A percentile compares a stretch with the other conserved stretches of the same genome.
These are phyloP conservation scores for Volvariella volvacea DNA, from an alignment of 1,284 basidiomycete species.

Conservation along the genomic window DNA sequence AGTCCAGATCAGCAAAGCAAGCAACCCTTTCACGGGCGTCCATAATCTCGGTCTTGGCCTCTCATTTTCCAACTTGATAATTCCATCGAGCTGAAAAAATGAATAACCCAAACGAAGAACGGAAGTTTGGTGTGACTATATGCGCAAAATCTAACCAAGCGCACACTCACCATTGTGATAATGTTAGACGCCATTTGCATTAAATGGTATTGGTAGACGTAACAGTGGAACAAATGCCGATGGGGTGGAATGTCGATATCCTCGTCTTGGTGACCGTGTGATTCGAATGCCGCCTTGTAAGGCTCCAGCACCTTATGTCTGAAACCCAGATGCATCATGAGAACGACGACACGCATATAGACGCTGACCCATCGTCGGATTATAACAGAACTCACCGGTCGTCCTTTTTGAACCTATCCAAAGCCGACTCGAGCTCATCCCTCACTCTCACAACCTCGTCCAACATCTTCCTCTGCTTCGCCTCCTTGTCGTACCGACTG, in stretches of 20 bases:
- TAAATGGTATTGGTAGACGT: slow-evolving; percentile 22
- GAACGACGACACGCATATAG: slow-evolving; percentile 9
- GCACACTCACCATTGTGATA: slow-evolving; percentile 11
- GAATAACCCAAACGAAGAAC: neutral
- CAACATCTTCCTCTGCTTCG: slow-evolving; percentile 27
- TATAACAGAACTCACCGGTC: too few relatives aligned
- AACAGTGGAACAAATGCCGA: slow-evolving; percentile 17
- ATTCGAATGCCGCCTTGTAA: slow-evolving; percentile 57
- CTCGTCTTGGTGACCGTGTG: slow-evolving; percentile 25
- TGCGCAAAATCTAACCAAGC: neutral
- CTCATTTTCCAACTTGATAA: slow-evolving; percentile 52
- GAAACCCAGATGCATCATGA: neutral
- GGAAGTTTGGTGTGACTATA: neutral
- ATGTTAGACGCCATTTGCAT: slow-evolving; percentile 16
- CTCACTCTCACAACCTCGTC: slow-evolving; percentile 31
- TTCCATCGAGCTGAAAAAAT: slow-evolving; percentile 39
- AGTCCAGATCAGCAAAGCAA: slow-evolving; percentile 27
- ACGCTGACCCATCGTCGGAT: slow-evolving; percentile 43
- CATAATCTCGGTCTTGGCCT: slow-evolving; percentile 51
- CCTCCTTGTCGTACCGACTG: slow-evolving; percentile 20
- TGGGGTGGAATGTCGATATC: slow-evolving; percentile 14
- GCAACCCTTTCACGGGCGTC: slow-evolving; percentile 51
- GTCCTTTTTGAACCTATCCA: slow-evolving; percentile 44
- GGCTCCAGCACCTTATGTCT: slow-evolving; percentile 67
- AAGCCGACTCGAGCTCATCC: slow-evolving; percentile 27